Percentiles rank a stretch among this genome's conserved stretches.
These are phyloP conservation scores for Euphorbia peplus DNA, from an alignment of 345 rosid genomes.

Conservation along the genomic window DNA sequence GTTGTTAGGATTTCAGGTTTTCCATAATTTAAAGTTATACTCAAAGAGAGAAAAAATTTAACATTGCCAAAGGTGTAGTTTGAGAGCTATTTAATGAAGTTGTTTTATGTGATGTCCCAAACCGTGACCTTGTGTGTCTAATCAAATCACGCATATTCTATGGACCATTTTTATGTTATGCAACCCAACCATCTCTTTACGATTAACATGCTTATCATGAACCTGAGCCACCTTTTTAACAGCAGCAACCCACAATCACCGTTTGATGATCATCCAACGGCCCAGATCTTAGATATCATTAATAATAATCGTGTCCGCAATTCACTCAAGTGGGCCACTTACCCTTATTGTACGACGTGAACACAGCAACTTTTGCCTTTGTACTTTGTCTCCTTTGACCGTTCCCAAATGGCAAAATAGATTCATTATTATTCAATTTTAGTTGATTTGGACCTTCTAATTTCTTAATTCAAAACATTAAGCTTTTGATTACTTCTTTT, in stretches of 20 bases:
- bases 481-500: too few relatives aligned
- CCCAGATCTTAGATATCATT: background rate
- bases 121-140: background rate
- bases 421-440: too few relatives aligned
- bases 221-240: too few relatives aligned
- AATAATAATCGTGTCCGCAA: background rate
- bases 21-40: too few relatives aligned
- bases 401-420: background rate
- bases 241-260: background rate
- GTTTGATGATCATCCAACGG: conserved; percentile 6
- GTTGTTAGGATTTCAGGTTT: too few relatives aligned
- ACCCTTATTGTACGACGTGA: conserved; percentile 11
- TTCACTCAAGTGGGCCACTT: conserved; percentile 11
- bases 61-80: too few relatives aligned
- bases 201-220: conserved; percentile 2
- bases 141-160: conserved; percentile 8
- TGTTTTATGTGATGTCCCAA: background rate
- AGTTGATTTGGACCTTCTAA: too few relatives aligned
- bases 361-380: conserved; percentile 2
- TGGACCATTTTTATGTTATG: background rate
- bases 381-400: background rate
- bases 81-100: too few relatives aligned
- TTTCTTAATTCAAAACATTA: too few relatives aligned
- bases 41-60: too few relatives aligned
- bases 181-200: background rate